Evolutionary conservation across 257 asterid species (phyloP), one percentile per base, ranked within the genome.

Genomic region (Sherardia arvensis): DNA sequence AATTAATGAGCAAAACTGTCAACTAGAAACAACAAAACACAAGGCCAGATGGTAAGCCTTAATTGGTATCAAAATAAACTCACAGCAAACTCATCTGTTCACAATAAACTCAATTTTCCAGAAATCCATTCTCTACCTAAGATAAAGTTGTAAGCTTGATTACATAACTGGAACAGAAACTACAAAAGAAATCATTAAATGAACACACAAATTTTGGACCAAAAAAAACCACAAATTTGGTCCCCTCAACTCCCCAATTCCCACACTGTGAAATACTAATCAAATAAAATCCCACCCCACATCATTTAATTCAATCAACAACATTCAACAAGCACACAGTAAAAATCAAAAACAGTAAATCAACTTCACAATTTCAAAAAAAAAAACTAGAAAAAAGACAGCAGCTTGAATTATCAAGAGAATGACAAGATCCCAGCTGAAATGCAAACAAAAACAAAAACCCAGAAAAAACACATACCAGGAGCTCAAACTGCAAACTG

Each of bases 401-500:
- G 30, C 45, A 61, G 30, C 28, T 51, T 7, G 29, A 56, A 8
- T 15, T 14, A 1, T 6, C 9, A 57, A 30, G 18, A 5, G 28
- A 64, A 28, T 7, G 12, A 1, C 20, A 56, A 51, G 60, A 64
- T 57, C 56, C 65, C 66, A 47, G 25, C 66, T 21, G 10, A 71
- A 59, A 48, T 71, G 59, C 30, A 22, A 27, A 9, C 27, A 7
- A 11, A 45, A 53, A 56, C 25, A 25, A 66, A 18, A 29, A 54
- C 10, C 27, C 1, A 53, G 14, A 11, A 32, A 3, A 64, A 28
- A 11, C 18, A 21, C 66, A 64, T 47, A 70, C 74, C 74, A 64
- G 61, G 27, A 70, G 47, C 12, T 51, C 17, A 62, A 7, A 48
- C n/a, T 45, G 56, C 30, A 22, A 59, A 43, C 55, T 36, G 70